A percentile compares a stretch with the other conserved stretches of the same genome.
Evolutionary conservation across 768 basidiomycete species (phyloP).

Genomic region (Mrakia blollopis): DNA sequence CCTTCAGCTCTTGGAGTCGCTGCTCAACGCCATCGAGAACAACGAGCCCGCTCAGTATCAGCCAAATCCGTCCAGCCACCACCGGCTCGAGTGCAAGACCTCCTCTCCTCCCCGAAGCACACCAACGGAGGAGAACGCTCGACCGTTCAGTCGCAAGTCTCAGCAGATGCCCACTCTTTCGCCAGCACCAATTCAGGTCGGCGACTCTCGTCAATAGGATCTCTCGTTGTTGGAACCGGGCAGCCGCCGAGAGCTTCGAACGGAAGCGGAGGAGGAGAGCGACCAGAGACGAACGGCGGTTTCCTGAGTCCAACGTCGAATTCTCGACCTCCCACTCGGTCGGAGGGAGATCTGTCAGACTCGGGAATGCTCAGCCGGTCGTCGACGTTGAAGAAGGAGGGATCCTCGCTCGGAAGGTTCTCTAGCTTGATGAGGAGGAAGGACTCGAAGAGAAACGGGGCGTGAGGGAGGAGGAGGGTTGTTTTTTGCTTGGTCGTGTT

Average conservation of each 20-base stretch:
- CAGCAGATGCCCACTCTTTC: background rate
- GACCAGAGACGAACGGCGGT: background rate
- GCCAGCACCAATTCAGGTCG: slow-evolving; percentile 2
- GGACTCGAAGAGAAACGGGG: background rate
- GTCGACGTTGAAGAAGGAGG: background rate
- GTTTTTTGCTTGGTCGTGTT: background rate
- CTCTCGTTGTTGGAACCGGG: background rate
- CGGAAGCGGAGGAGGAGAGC: background rate
- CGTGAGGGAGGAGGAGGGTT: background rate
- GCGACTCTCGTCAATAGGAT: background rate
- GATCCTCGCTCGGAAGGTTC: background rate
- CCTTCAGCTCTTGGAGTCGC: slow-evolving; percentile 7
- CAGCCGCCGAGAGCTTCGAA: background rate
- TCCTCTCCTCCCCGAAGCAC: background rate
- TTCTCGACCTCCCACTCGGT: background rate
- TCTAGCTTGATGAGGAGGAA: slow-evolving; percentile 12
- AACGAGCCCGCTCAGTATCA: background rate
- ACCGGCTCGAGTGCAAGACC: background rate
- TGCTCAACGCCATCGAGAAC: slow-evolving; percentile 5
- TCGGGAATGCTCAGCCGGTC: background rate
- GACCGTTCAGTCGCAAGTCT: background rate
- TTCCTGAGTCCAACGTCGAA: background rate
- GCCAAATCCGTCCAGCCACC: background rate
- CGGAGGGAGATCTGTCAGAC: background rate
- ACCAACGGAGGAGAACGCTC: background rate